Evolutionary conservation across 768 basidiomycete genomes (phyloP), one percentile per base, ranked within the genome.

Genomic region (Suillus lakei): DNA sequence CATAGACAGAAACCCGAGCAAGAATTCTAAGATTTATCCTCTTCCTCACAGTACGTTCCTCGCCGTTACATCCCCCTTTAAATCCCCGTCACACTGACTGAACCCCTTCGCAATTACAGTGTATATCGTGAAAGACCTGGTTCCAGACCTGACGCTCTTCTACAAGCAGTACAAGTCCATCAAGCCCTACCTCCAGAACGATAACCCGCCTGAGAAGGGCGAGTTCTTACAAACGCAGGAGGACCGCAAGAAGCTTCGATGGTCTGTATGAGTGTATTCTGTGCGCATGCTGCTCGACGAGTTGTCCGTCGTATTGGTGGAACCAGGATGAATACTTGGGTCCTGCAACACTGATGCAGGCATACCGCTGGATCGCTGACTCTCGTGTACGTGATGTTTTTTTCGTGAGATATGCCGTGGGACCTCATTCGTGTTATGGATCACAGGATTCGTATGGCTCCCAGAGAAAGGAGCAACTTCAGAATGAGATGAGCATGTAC

Each of bases 111-210:
- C 76, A 97, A 32, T 9, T 53, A 21, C 53, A 54, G 96, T 98
- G 96, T 98, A 97, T 81, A 86, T 98, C 74, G 95, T 99, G 79
- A 98, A 99, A 84, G 98, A 99, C 81, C 90, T 99, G 73, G 96
- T 99, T 3, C 94, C 93, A 23, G 91, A 94, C 82, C 82, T 93
- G 70, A 93, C 92, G 12, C 88, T 88, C 68, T 96, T 96, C 87
- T 96, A 96, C 89, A 98, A 99, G 79, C 98, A 99, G 77, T 99
- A 99, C 92, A 99, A 99, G 82, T 96, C 96, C 21, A 97, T 99
- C 78, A 90, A 99, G 78, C 97, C 97, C 5, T 99, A 90, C 84
- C 86, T 98, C 43, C 91, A 97, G 84, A 96, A 95, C 79, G 91
- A 95, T 77, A 94, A 92, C 78, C 91, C 91, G 0, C 96, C 96